Conservation (phyloP, 78 protist genomes). For the Chrysochromulina tobinii region DNA sequence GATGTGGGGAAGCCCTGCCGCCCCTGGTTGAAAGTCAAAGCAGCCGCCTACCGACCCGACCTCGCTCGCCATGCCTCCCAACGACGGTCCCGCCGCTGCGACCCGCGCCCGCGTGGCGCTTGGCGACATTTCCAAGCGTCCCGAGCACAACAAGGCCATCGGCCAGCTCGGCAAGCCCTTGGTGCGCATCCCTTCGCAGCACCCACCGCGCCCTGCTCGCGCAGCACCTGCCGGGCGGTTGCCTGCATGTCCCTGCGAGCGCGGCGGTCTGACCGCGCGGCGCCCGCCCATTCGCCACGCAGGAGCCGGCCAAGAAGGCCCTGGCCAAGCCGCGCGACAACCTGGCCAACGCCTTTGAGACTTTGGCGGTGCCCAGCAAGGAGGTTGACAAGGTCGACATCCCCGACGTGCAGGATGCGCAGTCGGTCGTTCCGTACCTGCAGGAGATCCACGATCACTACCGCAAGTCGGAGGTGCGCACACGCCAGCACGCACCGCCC, state of each 20-base stretch:
- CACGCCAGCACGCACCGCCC: not conserved
- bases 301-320: not conserved
- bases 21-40: too few relatives aligned
- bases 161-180: not conserved
- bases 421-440: constrained; percentile 31
- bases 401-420: not conserved
- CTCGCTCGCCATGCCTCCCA: too few relatives aligned
- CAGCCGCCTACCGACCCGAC: too few relatives aligned
- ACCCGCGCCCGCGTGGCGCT: not conserved
- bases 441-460: constrained; percentile 37
- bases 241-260: not conserved
- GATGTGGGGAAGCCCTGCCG: too few relatives aligned
- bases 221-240: not conserved
- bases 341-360: not conserved
- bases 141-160: not conserved
- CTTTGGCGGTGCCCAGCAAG: too few relatives aligned
- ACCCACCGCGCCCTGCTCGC: not conserved
- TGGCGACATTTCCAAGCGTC: not conserved
- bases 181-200: too few relatives aligned
- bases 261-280: not conserved
- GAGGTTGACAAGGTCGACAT: not conserved
- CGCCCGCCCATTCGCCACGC: not conserved
- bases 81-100: not conserved
- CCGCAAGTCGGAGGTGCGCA: constrained; percentile 6
- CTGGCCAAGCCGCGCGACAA: too few relatives aligned